Evolutionary conservation across 371 early-diverging fungal species (phyloP).

Genomic region (Umbelopsis sp.): DNA sequence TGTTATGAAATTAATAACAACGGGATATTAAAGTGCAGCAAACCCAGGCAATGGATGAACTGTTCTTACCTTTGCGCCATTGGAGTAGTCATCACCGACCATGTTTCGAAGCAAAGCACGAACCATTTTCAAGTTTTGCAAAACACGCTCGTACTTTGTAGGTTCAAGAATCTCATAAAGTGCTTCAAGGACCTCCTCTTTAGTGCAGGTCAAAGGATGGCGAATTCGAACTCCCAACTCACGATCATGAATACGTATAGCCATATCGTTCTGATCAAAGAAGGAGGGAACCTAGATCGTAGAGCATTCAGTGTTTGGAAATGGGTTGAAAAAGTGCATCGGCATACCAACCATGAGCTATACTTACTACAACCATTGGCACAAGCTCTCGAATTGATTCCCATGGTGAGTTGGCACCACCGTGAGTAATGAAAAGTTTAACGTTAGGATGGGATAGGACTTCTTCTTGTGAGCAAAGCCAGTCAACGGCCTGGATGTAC

Average conservation of each 20-base stretch:
- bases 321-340: background rate
- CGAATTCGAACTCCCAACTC: conserved; percentile 1
- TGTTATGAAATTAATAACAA: too few relatives aligned
- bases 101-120: background rate
- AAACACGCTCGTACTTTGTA: background rate
- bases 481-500: conserved; percentile 1
- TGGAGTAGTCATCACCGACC: background rate
- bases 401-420: conserved; percentile 14
- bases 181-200: conserved; percentile 1
- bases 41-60: too few relatives aligned
- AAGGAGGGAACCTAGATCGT: conserved; percentile 1
- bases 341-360: background rate
- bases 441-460: conserved; percentile 6
- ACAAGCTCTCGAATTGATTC: background rate
- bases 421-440: conserved; percentile 11
- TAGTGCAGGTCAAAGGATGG: background rate
- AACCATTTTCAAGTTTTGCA: background rate
- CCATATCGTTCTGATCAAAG: conserved; percentile 11
- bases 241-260: conserved; percentile 5
- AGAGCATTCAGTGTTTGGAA: background rate
- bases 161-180: conserved; percentile 8
- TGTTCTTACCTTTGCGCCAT: conserved; percentile 2
- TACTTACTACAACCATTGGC: conserved; percentile 3
- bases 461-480: conserved; percentile 14
- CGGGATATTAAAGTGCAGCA: background rate